Percentiles rank a stretch among this genome's conserved stretches.
phyloP scores from a whole-genome alignment of 192 early-diverging fungal species.

The Rhizoclosmatium sp. region DNA sequence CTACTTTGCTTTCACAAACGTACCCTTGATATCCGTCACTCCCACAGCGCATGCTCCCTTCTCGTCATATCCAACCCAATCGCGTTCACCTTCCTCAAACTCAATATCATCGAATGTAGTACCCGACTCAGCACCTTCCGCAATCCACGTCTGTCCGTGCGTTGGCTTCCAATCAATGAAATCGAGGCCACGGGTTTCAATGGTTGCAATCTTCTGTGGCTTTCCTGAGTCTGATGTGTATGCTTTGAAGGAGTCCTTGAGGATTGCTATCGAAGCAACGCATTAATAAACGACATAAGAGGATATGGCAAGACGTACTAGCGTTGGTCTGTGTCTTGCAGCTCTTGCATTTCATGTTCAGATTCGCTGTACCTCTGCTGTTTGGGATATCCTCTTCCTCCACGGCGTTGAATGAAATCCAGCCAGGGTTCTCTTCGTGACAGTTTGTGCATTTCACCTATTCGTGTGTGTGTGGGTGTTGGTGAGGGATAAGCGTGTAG shows the following conservation, averaged over 20 bases:
- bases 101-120: conserved; percentile 82
- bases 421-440: conserved; percentile 75
- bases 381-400: conserved; percentile 71
- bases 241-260: conserved; percentile 48
- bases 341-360: conserved; percentile 76
- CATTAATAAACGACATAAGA: not conserved
- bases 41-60: conserved; percentile 72
- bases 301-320: conserved; percentile 28
- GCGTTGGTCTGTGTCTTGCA: conserved; percentile 45
- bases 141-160: conserved; percentile 65
- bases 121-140: conserved; percentile 72
- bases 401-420: conserved; percentile 70
- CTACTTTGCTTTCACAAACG: conserved; percentile 57
- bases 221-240: conserved; percentile 67
- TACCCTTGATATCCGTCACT: conserved; percentile 64
- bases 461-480: not conserved
- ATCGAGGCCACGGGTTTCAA: conserved; percentile 89
- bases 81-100: conserved; percentile 70
- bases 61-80: conserved; percentile 93
- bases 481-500: not conserved
- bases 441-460: conserved; percentile 81
- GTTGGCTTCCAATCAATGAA: conserved; percentile 77
- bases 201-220: conserved; percentile 66
- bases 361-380: conserved; percentile 81
- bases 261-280: conserved; percentile 2